Base-by-base conservation (phyloP, 163 green algal genomes). In the Chlamydomonas reinhardtii region DNA sequence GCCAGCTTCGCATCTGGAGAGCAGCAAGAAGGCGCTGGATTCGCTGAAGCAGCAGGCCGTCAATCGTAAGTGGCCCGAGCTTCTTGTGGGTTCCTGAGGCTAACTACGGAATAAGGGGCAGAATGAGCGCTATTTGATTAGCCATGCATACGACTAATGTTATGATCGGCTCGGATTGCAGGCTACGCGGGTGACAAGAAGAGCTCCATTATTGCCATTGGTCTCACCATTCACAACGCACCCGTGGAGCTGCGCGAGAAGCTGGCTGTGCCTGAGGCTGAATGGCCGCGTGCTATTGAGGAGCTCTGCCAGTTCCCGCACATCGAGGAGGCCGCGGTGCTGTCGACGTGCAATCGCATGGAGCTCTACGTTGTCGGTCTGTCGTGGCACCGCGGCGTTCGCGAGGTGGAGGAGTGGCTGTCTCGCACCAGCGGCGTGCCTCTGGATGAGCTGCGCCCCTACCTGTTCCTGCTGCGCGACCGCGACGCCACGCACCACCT, bases 291-390 rank as follows among this genome's bases (percentile, higher is more conserved):
- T 1, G 97, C 97, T 17, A 99, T 99, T 83, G 91, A 95, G 70
- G 97, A 99, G 95, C 95, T 99, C 2, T 96, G 90, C 81, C 72
- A 84, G 39, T 99, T 96, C 89, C 98, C 98, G 0, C 98, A 99
- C 91, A 98, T 99, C 43, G 97, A 99, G 92, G 98, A 99, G 93
- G 98, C 98, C 4, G 97, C 91, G 6, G 95, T 99, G 52, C 93
- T 99, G 52, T 98, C 94, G 32, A 99, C 98, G 27, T 99, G 98
- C 94, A 99, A 99, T 92, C 96, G 98, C 74, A 98, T 99, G 97
- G 98, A 99, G 93, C 92, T 99, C 6, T 99, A 99, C 83, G 94
- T 98, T 6, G 95, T 99, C 31, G 97, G 93, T 5, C 91, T 99
- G 20, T 97, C 93, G 34, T 99, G 95, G 93, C 95, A 99, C 91